Evolutionary conservation across 2,329 filamentous ascomycete genomes (phyloP).

Genomic region (Lizonia empirigonia): DNA sequence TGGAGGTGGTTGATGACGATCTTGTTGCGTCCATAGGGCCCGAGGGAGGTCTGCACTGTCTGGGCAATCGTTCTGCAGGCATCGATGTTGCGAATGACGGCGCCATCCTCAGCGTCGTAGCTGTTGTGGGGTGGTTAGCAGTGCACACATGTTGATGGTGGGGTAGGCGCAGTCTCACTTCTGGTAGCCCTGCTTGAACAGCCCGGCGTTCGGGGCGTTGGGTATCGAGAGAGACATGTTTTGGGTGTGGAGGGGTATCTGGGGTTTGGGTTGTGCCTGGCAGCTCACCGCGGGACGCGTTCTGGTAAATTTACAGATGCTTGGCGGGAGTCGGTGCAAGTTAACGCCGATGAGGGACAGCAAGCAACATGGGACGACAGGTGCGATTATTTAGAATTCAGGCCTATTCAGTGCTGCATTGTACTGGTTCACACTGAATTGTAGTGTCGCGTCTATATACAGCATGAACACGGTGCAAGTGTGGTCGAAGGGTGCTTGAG

Average conservation of each 20-base stretch:
- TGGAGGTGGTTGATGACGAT: slow-evolving; percentile 99
- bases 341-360: slow-evolving; percentile 16
- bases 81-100: slow-evolving; percentile 97
- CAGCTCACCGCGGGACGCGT: slow-evolving; percentile 41
- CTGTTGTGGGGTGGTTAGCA: slow-evolving; percentile 59
- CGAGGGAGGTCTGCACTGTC: slow-evolving; percentile 95
- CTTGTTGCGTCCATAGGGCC: slow-evolving; percentile 98
- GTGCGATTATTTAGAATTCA: background rate
- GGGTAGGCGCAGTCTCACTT: slow-evolving; percentile 65
- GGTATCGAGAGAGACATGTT: slow-evolving; percentile 96
- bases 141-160: slow-evolving; percentile 23
- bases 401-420: background rate
- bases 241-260: slow-evolving; percentile 38
- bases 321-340: slow-evolving; percentile 20
- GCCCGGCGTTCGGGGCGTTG: slow-evolving; percentile 85
- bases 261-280: slow-evolving; percentile 37
- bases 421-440: background rate
- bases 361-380: background rate
- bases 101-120: slow-evolving; percentile 99
- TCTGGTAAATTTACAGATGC: slow-evolving; percentile 20
- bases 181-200: slow-evolving; percentile 97
- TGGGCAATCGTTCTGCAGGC: slow-evolving; percentile 94
- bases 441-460: too few species aligned
- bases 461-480: too few species aligned
- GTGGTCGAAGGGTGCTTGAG: too few species aligned